Evolutionary conservation across 2,329 filamentous ascomycete species (phyloP), one percentile per base, ranked within the genome.

Genomic region (Aspergillus sp.): DNA sequence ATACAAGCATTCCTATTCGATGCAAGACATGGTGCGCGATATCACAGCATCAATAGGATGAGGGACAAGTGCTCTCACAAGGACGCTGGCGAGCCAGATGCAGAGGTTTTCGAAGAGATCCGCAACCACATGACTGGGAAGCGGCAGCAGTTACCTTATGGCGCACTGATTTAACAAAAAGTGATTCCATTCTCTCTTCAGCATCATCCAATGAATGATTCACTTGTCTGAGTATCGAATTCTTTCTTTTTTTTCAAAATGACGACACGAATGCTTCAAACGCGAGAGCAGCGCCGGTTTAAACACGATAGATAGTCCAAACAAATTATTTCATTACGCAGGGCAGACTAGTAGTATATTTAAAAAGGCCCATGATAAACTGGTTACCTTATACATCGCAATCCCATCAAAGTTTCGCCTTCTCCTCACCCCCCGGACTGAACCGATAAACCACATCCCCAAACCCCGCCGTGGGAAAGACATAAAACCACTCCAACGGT

Each of bases 401-500:
- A 22, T 1, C 41, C 6, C 18, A 15, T 18, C 41, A 20, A 9
- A 24, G 22, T 6, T 24, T 24, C 22, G 22, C 38, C 38, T 41
- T 38, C 34, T 13, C 34, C 15, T n/a, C 4, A 38, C 1, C 34
- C 9, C 8, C 18, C 9, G n/a, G 4, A 7, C 24, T 24, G 48
- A 78, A 78, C 6, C 71, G 62, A 68, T 78, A 78, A 22, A 73
- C 64, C 1, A 78, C 65, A 60, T 78, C 68, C 48, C 58, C 68
- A 64, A 78, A 78, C 4, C 57, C 60, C 18, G 67, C 67, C n/a
- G 65, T 68, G 0, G 76, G 67, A 63, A 78, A 78, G 3, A 72
- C 71, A 67, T 78, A 79, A 53, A 78, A 66, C 75, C 74, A 78
- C 51, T 60, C 65, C 51, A 78, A 57, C 5, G 70, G 65, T 30